Evolutionary conservation across 768 basidiomycete species (phyloP).

Genomic region (Xerocomellus intermedius): DNA sequence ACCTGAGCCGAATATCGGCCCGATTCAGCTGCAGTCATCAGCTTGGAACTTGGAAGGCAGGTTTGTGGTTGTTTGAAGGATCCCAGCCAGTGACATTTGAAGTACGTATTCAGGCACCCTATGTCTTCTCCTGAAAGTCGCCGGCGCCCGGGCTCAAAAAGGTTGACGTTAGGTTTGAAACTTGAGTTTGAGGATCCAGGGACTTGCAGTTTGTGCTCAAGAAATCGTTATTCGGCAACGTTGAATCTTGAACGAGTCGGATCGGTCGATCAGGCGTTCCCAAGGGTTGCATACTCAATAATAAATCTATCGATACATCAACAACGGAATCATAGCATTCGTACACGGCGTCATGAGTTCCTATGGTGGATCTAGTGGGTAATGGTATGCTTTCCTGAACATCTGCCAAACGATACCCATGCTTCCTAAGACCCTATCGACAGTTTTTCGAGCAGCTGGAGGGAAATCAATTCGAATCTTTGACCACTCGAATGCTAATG

Average conservation of each 20-base stretch:
- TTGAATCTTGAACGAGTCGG: too few relatives aligned
- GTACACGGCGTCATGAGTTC: background rate
- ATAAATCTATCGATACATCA: constrained; percentile 16
- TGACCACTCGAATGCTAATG: constrained; percentile 30
- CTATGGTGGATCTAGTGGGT: constrained; percentile 35
- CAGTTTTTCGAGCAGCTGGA: constrained; percentile 21
- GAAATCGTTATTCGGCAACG: too few relatives aligned
- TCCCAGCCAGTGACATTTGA: too few relatives aligned
- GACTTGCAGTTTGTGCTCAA: too few relatives aligned
- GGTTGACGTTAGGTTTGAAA: too few relatives aligned
- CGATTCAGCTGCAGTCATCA: background rate
- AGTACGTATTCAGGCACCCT: too few relatives aligned
- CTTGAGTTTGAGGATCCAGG: too few relatives aligned
- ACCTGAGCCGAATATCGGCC: background rate
- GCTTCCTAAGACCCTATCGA: constrained; percentile 28
- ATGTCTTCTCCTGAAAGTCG: too few relatives aligned
- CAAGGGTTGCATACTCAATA: background rate
- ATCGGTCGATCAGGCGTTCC: background rate
- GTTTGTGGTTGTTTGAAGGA: too few relatives aligned
- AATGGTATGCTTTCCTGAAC: constrained; percentile 33
- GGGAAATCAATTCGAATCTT: constrained; percentile 26
- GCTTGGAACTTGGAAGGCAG: too few relatives aligned
- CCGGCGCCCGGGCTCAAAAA: too few relatives aligned
- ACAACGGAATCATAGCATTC: constrained; percentile 4
- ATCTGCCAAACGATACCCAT: constrained; percentile 31